A percentile compares a stretch with the other conserved stretches of the same genome.
Conservation (phyloP, 1,139 yeast species). For the Hanseniaspora sp. region DNA sequence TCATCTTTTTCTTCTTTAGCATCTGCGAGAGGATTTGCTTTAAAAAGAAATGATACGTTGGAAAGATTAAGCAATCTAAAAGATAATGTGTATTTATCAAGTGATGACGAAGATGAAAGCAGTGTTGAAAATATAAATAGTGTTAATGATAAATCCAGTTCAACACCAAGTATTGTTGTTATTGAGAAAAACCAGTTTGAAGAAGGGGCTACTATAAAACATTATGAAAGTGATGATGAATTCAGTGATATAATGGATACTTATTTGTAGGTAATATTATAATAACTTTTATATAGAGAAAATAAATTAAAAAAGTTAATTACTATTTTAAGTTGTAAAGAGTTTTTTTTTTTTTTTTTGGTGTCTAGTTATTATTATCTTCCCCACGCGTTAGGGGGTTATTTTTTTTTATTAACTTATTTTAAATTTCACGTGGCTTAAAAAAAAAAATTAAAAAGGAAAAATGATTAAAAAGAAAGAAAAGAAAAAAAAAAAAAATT, state of each 20-base stretch:
- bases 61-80: slow-evolving; percentile 3
- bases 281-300: no score
- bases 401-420: no score
- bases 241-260: slow-evolving; percentile 6
- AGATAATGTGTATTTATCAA: neutral
- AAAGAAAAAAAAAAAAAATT: no score
- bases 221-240: slow-evolving; percentile 9
- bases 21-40: neutral
- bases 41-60: slow-evolving; percentile 12
- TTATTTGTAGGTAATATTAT: neutral
- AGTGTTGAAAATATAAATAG: neutral
- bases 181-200: slow-evolving; percentile 6
- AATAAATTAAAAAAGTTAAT: no score
- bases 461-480: no score
- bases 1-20: no score
- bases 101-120: neutral
- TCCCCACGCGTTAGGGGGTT: no score
- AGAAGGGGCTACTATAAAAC: neutral
- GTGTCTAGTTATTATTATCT: no score
- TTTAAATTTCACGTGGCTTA: no score
- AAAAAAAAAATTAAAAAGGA: no score
- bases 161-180: neutral
- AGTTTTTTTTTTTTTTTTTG: neutral
- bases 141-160: neutral
- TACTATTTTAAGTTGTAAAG: no score